A percentile compares a stretch with the other conserved stretches of the same genome.
Conservation (phyloP, 768 basidiomycete species). For the Russula griseocarnosa region DNA sequence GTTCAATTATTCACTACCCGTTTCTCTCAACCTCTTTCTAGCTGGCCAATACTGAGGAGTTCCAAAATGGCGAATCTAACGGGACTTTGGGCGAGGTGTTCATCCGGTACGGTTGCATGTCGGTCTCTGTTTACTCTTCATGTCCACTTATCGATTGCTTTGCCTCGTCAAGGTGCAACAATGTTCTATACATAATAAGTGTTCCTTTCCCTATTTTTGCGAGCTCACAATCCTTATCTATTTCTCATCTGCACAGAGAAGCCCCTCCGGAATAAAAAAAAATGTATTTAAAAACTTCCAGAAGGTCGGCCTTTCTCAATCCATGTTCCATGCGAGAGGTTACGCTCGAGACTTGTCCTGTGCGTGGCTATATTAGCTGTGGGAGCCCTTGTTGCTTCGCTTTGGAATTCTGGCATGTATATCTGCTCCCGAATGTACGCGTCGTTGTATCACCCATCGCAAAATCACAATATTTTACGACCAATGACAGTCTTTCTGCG, state of each 20-base stretch:
- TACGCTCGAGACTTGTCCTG: constrained; percentile 5
- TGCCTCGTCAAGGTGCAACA: constrained; percentile 67
- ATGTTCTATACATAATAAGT: constrained; percentile 95
- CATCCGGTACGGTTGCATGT: constrained; percentile 65
- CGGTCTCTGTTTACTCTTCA: constrained; percentile 7
- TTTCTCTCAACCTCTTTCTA: constrained; percentile 35
- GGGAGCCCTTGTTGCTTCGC: not conserved
- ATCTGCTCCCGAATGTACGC: constrained; percentile 13
- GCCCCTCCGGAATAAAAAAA: constrained; percentile 25
- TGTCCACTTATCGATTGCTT: constrained; percentile 25
- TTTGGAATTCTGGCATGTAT: constrained; percentile 12
- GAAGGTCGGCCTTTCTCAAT: not conserved
- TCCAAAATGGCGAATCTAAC: constrained; percentile 91
- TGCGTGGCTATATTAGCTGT: not conserved
- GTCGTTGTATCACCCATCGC: constrained; percentile 10
- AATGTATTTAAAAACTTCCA: not conserved
- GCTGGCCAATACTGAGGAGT: constrained; percentile 99
- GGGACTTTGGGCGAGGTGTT: constrained; percentile 98
- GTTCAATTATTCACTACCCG: not conserved
- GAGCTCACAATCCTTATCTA: constrained; percentile 5
- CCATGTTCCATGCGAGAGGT: not conserved
- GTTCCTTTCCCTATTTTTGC: constrained; percentile 23
- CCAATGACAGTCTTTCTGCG: not conserved
- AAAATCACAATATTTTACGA: not conserved
- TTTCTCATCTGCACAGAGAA: constrained; percentile 24